Evolutionary conservation across 2,329 filamentous ascomycete genomes (phyloP).

Genomic region (Nemania sp.): DNA sequence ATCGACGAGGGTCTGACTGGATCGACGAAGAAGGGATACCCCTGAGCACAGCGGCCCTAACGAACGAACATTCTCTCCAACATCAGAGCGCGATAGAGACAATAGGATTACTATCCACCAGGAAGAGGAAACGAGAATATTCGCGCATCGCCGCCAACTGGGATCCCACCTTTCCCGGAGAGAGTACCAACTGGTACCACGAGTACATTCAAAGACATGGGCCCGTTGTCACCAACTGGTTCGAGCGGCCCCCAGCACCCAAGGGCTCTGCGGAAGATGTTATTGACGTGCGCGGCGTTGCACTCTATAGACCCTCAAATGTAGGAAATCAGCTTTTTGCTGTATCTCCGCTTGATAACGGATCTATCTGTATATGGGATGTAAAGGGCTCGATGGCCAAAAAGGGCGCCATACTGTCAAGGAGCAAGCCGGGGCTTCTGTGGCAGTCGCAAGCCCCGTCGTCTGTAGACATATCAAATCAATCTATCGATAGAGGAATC

Average conservation of each 20-base stretch:
- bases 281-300: slow-evolving; percentile 73
- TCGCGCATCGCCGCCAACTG: slow-evolving; percentile 72
- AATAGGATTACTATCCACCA: slow-evolving; percentile 30
- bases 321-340: slow-evolving; percentile 60
- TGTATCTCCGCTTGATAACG: slow-evolving; percentile 81
- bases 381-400: slow-evolving; percentile 58
- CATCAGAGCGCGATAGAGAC: slow-evolving; percentile 36
- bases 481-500: slow-evolving; percentile 55
- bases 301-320: slow-evolving; percentile 61
- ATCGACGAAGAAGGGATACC: slow-evolving; percentile 35
- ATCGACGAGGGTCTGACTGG: slow-evolving; percentile 51
- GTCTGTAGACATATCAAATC: slow-evolving; percentile 47
- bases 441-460: slow-evolving; percentile 42
- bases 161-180: slow-evolving; percentile 75
- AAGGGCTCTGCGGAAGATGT: slow-evolving; percentile 49
- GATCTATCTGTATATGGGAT: slow-evolving; percentile 87
- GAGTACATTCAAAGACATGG: slow-evolving; percentile 86
- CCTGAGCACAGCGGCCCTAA: slow-evolving; percentile 24
- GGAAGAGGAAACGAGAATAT: slow-evolving; percentile 43
- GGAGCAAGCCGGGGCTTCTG: slow-evolving; percentile 69
- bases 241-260: slow-evolving; percentile 61
- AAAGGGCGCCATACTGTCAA: slow-evolving; percentile 66
- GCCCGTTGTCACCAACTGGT: slow-evolving; percentile 74
- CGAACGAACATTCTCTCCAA: slow-evolving; percentile 32
- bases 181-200: slow-evolving; percentile 80